phyloP scores from a whole-genome alignment of 176 grass and related monocot species.

The Puccinellia tenuiflora region DNA sequence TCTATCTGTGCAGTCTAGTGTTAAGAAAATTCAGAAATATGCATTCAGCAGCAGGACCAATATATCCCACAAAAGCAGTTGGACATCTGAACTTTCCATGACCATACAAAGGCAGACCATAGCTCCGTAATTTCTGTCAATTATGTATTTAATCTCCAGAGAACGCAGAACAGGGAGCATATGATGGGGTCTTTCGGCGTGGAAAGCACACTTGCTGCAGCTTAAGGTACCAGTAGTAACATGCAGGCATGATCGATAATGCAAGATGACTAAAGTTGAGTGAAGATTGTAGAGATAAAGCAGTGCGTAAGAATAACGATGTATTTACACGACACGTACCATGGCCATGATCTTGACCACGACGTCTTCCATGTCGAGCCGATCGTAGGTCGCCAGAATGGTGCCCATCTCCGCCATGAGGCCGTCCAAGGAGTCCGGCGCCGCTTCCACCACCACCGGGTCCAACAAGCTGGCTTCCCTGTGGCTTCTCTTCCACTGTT shows the following conservation, averaged over 20 bases:
- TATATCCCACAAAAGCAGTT: background rate
- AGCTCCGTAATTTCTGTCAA: background rate
- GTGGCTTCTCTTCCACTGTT: slow-evolving; percentile 56
- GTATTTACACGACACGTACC: slow-evolving; percentile 13
- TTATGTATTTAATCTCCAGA: background rate
- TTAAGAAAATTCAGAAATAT: background rate
- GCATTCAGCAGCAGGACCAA: background rate
- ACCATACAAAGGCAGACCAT: background rate
- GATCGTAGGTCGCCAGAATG: slow-evolving; percentile 48
- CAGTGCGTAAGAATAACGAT: background rate
- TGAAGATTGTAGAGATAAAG: background rate
- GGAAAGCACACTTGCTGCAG: slow-evolving; percentile 11
- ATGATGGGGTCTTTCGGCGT: slow-evolving; percentile 26
- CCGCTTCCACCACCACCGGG: slow-evolving; percentile 54
- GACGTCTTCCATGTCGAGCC: slow-evolving; percentile 58
- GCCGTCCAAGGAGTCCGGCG: slow-evolving; percentile 65
- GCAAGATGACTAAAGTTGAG: background rate
- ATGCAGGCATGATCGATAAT: slow-evolving; percentile 13
- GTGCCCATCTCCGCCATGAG: slow-evolving; percentile 66
- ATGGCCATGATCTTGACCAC: slow-evolving; percentile 56
- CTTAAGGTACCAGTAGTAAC: slow-evolving; percentile 3
- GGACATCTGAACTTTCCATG: background rate
- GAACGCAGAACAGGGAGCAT: slow-evolving; percentile 14
- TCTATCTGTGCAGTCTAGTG: background rate
- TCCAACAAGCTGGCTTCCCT: slow-evolving; percentile 42